Evolutionary conservation across 2,329 filamentous ascomycete genomes (phyloP).

Genomic region (Xylariaceae sp.): DNA sequence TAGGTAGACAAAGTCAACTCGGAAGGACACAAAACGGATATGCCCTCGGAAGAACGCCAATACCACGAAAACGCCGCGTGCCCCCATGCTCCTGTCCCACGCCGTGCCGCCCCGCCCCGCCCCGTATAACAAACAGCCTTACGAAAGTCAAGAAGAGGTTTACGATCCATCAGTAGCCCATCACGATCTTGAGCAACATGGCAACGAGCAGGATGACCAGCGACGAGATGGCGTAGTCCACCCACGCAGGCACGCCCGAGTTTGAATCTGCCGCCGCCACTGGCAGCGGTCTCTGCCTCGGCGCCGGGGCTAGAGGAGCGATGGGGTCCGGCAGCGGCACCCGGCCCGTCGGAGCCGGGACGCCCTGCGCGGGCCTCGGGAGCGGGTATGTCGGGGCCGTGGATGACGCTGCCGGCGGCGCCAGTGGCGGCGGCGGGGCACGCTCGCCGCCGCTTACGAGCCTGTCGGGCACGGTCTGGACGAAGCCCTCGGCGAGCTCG

Average conservation of each 20-base stretch:
- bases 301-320: constrained; percentile 17
- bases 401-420: constrained; percentile 10
- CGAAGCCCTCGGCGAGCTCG: constrained; percentile 50
- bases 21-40: too few species aligned
- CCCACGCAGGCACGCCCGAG: constrained; percentile 60
- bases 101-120: background rate
- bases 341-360: constrained; percentile 22
- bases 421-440: constrained; percentile 13
- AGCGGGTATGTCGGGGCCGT: constrained; percentile 8
- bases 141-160: too few species aligned
- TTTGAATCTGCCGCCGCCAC: constrained; percentile 20
- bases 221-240: constrained; percentile 73
- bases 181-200: constrained; percentile 55
- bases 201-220: constrained; percentile 62
- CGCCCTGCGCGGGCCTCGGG: constrained; percentile 17
- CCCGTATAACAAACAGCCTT: too few species aligned
- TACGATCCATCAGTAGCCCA: constrained; percentile 18
- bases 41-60: too few species aligned
- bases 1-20: too few species aligned
- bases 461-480: constrained; percentile 42
- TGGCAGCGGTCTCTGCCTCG: constrained; percentile 3
- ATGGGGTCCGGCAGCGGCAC: constrained; percentile 18
- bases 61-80: too few species aligned
- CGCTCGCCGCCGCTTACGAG: too few species aligned
- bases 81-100: background rate